phyloP scores from a whole-genome alignment of 208 protist species.

The Zelonia costaricensis region DNA sequence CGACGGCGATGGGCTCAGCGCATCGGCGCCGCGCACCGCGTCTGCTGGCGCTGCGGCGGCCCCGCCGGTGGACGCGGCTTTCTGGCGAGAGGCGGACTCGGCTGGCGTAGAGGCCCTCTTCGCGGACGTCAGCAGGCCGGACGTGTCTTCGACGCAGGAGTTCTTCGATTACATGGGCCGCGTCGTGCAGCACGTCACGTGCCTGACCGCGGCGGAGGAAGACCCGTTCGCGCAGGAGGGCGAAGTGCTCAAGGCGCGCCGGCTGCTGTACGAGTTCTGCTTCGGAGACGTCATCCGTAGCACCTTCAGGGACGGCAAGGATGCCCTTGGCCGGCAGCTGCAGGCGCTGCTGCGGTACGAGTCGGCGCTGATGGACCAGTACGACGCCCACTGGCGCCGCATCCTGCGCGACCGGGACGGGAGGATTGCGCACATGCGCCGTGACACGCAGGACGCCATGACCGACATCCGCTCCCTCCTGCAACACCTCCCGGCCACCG shows the following conservation, averaged over 20 bases:
- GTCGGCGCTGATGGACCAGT: conserved; percentile 53
- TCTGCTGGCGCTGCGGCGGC: not conserved
- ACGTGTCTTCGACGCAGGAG: conserved; percentile 34
- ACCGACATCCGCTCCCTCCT: conserved; percentile 70
- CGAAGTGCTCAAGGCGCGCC: conserved; percentile 78
- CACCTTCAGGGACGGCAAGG: conserved; percentile 34
- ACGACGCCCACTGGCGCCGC: conserved; percentile 68
- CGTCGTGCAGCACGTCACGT: conserved; percentile 67
- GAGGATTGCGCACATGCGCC: conserved; percentile 49
- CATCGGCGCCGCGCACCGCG: not conserved
- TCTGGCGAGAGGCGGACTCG: conserved; percentile 47
- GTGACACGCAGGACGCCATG: conserved; percentile 70
- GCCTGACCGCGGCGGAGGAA: conserved; percentile 51
- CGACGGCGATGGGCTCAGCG: not conserved
- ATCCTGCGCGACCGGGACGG: conserved; percentile 52
- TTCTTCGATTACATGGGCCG: conserved; percentile 67
- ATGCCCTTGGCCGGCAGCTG: conserved; percentile 37
- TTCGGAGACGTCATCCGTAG: conserved; percentile 45
- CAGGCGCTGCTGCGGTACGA: conserved; percentile 40
- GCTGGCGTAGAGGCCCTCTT: conserved; percentile 44
- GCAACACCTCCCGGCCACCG: conserved; percentile 22
- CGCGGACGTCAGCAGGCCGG: conserved; percentile 29
- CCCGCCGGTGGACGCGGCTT: conserved; percentile 2
- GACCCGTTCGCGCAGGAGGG: conserved; percentile 53
- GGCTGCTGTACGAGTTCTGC: conserved; percentile 79